phyloP scores from a whole-genome alignment of 331 rosid species.

The Acacia concinna region DNA sequence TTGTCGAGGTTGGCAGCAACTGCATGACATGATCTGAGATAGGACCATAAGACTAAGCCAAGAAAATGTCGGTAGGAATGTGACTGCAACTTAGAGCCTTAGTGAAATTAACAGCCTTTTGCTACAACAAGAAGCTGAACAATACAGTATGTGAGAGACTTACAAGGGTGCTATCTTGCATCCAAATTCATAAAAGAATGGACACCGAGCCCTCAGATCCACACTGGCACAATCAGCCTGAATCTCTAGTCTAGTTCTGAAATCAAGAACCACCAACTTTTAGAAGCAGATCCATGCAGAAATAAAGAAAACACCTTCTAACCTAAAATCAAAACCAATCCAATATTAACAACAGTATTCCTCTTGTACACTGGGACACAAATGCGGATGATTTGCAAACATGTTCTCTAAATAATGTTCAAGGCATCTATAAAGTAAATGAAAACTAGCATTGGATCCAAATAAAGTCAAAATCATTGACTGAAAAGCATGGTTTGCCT shows the following conservation, averaged over 20 bases:
- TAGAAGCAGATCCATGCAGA: conserved; percentile 15
- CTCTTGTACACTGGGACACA: not conserved
- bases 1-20: conserved; percentile 14
- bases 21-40: conserved; percentile 20
- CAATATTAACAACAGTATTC: not conserved
- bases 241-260: conserved; percentile 84
- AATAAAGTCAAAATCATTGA: conserved; percentile 6
- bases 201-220: conserved; percentile 78
- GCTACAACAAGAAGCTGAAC: conserved; percentile 9
- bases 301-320: not conserved
- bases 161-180: conserved; percentile 92
- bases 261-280: conserved; percentile 30
- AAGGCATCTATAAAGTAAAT: conserved; percentile 4
- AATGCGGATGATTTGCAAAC: conserved; percentile 16
- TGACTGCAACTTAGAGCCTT: conserved; percentile 3
- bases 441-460: not conserved
- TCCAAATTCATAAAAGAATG: conserved; percentile 89
- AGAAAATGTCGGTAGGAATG: not conserved
- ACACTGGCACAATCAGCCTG: conserved; percentile 84
- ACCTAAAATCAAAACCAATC: conserved; percentile 3
- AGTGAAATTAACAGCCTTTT: conserved; percentile 11
- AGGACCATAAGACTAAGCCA: conserved; percentile 4
- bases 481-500: not conserved
- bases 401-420: not conserved
- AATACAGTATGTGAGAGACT: conserved; percentile 37